Evolutionary conservation across 768 basidiomycete genomes (phyloP), one percentile per base, ranked within the genome.

Genomic region (Lepiota brunneoincarnata): DNA sequence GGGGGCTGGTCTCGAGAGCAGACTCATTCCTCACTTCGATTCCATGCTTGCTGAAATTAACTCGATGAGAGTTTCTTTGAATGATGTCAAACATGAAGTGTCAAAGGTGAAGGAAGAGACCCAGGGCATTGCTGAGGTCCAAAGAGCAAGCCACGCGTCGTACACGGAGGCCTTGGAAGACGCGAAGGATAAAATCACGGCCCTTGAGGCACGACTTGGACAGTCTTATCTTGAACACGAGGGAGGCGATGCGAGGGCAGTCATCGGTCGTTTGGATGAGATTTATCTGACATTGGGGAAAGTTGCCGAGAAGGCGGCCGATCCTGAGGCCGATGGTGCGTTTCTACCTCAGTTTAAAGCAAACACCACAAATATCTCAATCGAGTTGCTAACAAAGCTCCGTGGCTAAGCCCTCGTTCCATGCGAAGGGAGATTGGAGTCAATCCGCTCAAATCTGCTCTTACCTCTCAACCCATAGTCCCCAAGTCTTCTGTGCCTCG

Each of bases 211-310:
- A 20, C 18, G 45, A 14, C 9, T 54, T 46, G 44, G 52, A 15
- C 17, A 20, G 17, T 28, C 24, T 17, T 6, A 46, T 14, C 11
- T 45, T 17, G 36, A 37, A 7, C 15, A 37, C 31, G 44, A 45
- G 17, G 35, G 17, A 18, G 23, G 20, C 17, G 2, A 12, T 7
- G 9, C 4, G 3, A 42, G 24, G 28, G 42, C 50, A 5, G 28
- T 51, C 9, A 51, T 51, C 31, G 50, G 40, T 20, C 40, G 50
- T 18, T 43, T 51, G 50, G 40, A 51, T 20, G 50, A 51, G 31
- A 41, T 51, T 2, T 35, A n/a, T 23, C 26, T 42, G 9, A 28
- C 41, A 1, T n/a, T 51, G 20, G 50, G 41, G 6, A 40, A 43
- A 0, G 17, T 51, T 24, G 10, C 35, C 12, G 50, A 51, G 28